These are phyloP conservation scores for Pseudogymnoascus sp. DNA, from an alignment of 2,329 filamentous ascomycete genomes.

Conservation along the genomic window DNA sequence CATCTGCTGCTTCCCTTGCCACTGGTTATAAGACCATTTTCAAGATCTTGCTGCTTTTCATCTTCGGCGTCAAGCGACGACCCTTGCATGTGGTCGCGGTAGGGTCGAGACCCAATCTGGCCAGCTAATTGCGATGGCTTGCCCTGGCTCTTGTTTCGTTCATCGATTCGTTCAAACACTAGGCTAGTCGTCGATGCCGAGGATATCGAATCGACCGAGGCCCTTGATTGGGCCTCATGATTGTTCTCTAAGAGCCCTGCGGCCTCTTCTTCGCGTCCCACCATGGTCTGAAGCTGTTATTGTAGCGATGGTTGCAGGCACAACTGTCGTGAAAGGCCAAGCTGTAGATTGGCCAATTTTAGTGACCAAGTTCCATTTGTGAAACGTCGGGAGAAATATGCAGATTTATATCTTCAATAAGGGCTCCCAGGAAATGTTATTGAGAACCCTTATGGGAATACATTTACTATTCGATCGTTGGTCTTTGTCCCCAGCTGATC, in stretches of 20 bases:
- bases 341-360: neutral
- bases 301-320: neutral
- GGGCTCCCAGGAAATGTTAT: neutral
- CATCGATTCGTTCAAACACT: constrained; percentile 67
- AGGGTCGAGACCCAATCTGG: neutral
- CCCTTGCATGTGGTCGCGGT: constrained; percentile 13
- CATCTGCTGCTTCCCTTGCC: constrained; percentile 31
- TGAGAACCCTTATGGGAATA: neutral
- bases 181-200: constrained; percentile 77
- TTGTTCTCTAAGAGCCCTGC: constrained; percentile 20
- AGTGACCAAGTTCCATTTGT: neutral
- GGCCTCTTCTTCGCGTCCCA: constrained; percentile 23
- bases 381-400: neutral
- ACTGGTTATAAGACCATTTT: constrained; percentile 23
- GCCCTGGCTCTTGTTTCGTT: constrained; percentile 30
- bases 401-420: neutral
- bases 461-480: neutral
- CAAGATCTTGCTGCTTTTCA: constrained; percentile 34
- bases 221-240: constrained; percentile 14
- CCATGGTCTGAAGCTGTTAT: constrained; percentile 16
- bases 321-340: neutral
- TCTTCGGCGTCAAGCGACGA: constrained; percentile 33
- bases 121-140: constrained; percentile 9
- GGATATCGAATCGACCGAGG: constrained; percentile 46
- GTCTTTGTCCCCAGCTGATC: neutral